These are phyloP conservation scores for Lodderomyces elongisporus DNA, from an alignment of 1,139 yeast genomes.

Conservation along the genomic window DNA sequence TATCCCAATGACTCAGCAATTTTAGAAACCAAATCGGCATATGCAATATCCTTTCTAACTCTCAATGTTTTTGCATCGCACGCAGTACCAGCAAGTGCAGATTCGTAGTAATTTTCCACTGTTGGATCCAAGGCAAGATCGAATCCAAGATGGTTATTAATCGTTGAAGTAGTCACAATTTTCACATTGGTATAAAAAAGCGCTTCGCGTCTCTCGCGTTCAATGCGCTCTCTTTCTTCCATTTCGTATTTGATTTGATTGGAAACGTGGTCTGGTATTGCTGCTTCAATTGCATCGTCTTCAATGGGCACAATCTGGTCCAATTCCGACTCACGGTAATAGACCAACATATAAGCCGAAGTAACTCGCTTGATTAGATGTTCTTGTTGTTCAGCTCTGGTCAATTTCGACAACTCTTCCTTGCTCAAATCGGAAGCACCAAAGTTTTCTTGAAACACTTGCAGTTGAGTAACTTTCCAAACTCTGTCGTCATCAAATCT, in stretches of 20 bases:
- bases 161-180: constrained; percentile 48
- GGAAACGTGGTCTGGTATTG: constrained; percentile 67
- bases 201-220: constrained; percentile 70
- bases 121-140: constrained; percentile 67
- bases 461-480: constrained; percentile 75
- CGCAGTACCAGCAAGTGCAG: constrained; percentile 40
- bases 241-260: constrained; percentile 59
- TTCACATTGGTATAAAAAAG: constrained; percentile 64
- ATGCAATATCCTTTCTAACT: constrained; percentile 54
- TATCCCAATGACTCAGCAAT: constrained; percentile 46
- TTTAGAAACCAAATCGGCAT: constrained; percentile 45
- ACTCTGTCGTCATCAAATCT: constrained; percentile 95
- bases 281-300: constrained; percentile 37
- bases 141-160: constrained; percentile 62
- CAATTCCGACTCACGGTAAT: constrained; percentile 63
- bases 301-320: constrained; percentile 55
- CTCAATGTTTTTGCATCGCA: constrained; percentile 50
- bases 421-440: constrained; percentile 66
- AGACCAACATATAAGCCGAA: constrained; percentile 96
- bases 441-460: constrained; percentile 88
- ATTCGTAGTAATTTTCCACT: constrained; percentile 40
- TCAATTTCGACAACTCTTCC: constrained; percentile 43
- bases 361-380: constrained; percentile 73
- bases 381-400: constrained; percentile 58
- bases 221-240: constrained; percentile 50